phyloP scores from a whole-genome alignment of 1,284 basidiomycete species.

The Pseudozyma sp. region DNA sequence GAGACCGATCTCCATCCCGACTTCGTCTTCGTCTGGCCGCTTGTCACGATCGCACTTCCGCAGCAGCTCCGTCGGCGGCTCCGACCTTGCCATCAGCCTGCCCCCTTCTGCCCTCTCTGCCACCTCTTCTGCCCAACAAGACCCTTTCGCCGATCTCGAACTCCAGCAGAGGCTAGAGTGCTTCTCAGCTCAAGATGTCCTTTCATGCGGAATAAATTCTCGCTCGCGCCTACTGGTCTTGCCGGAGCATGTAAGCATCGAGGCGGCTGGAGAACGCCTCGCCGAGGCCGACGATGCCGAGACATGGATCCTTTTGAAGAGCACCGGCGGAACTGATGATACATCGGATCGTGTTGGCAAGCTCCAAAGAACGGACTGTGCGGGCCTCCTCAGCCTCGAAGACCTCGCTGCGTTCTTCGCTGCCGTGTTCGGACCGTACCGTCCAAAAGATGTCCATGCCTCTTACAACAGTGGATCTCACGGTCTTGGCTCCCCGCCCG shows the following conservation, averaged over 20 bases:
- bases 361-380: conserved; percentile 27
- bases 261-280: conserved; percentile 33
- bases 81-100: conserved; percentile 30
- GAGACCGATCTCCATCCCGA: conserved; percentile 32
- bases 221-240: conserved; percentile 29
- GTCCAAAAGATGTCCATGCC: background rate
- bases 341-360: conserved; percentile 6
- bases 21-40: conserved; percentile 13
- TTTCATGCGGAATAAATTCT: conserved; percentile 15
- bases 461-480: background rate
- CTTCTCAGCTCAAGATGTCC: conserved; percentile 30
- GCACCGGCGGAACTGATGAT: background rate
- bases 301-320: conserved; percentile 35
- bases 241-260: conserved; percentile 23
- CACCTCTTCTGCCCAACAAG: background rate
- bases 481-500: conserved; percentile 31
- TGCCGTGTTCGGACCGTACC: conserved; percentile 31
- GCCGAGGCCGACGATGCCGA: conserved; percentile 24
- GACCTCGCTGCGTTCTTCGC: conserved; percentile 43
- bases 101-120: conserved; percentile 15
- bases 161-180: conserved; percentile 22
- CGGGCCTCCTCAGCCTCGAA: conserved; percentile 36
- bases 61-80: conserved; percentile 26
- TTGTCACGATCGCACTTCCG: conserved; percentile 28
- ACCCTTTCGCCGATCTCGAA: conserved; percentile 22